phyloP scores from a whole-genome alignment of 2,329 filamentous ascomycete species.

The Polytolypa hystricis region DNA sequence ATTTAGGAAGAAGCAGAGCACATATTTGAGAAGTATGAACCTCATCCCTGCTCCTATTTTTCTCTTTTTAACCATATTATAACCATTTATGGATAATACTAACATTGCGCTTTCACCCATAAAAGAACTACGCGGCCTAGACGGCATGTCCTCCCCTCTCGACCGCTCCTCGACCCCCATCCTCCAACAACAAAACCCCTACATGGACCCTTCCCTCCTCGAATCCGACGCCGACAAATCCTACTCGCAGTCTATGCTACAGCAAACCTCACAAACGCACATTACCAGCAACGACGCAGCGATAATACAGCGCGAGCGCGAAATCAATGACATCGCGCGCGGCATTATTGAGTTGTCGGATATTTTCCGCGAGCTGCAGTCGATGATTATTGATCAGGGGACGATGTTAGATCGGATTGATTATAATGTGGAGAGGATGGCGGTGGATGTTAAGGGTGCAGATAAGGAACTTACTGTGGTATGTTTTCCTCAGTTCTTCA shows the following conservation, averaged over 20 bases:
- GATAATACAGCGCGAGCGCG: slow-evolving; percentile 84
- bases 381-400: slow-evolving; percentile 87
- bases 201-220: slow-evolving; percentile 75
- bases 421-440: slow-evolving; percentile 95
- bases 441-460: slow-evolving; percentile 81
- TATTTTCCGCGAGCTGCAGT: slow-evolving; percentile 91
- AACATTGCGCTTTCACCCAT: slow-evolving; percentile 1
- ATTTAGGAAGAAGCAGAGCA: slow-evolving; percentile 95
- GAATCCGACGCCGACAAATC: slow-evolving; percentile 90
- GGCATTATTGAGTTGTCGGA: slow-evolving; percentile 95
- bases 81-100: background rate
- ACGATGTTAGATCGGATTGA: slow-evolving; percentile 91
- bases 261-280: slow-evolving; percentile 59
- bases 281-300: slow-evolving; percentile 60
- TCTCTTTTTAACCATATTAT: slow-evolving; percentile 8
- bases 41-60: background rate
- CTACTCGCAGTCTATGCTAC: slow-evolving; percentile 79
- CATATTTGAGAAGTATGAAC: slow-evolving; percentile 75
- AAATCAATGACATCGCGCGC: slow-evolving; percentile 96
- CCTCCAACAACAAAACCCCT: slow-evolving; percentile 51
- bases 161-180: slow-evolving; percentile 40
- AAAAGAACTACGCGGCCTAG: slow-evolving; percentile 62
- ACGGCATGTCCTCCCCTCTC: slow-evolving; percentile 46
- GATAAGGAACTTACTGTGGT: slow-evolving; percentile 82
- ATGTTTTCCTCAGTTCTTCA: slow-evolving; percentile 16